Evolutionary conservation across 2,329 filamentous ascomycete species (phyloP), one percentile per base, ranked within the genome.

Genomic region (Sclerotinia sclerotiorum): DNA sequence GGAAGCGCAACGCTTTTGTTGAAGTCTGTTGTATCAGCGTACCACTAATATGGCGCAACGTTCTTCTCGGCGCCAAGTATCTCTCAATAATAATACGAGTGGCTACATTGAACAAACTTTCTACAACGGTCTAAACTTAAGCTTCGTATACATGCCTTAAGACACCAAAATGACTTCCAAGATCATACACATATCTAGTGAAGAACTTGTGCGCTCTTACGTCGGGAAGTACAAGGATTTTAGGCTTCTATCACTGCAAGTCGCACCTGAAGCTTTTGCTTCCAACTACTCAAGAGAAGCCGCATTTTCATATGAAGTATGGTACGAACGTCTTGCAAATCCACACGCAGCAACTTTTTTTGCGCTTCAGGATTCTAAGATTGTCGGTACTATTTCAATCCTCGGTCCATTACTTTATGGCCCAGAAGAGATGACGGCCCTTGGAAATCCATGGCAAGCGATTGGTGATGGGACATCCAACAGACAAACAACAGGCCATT

Each of bases 241-340:
- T 61, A 74, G 74, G 64, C 73, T 76, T 17, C 57, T 74, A 15
- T 68, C 73, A 1, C 69, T 76, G 21, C 70, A 73, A 58, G 69
- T 70, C 2, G 69, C 71, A n/a, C 76, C 76, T 5, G 70, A 74
- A 76, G 76, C 78, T 27, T 81, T 81, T 69, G 77, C 77, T 5
- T 81, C 80, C 27, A 81, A 75, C 4, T 78, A 80, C 67, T 76
- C 73, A 39, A 74, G 78, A 65, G 80, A 81, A 69, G 56, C 73
- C 35, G 76, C 68, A 13, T 80, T 81, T 67, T 72, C 72, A 46
- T 77, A 80, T 44, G 73, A 77, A 57, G 70, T 75, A 58, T 81
- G 80, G 79, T 76, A 77, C 58, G 69, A 70, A 65, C 78, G 79
- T 65, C 74, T 81, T 63, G 73, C 73, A 65, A 80, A 79, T 69